Evolutionary conservation across 192 early-diverging fungal genomes (phyloP), one percentile per base, ranked within the genome.

Genomic region (Coemansia brasiliensis): DNA sequence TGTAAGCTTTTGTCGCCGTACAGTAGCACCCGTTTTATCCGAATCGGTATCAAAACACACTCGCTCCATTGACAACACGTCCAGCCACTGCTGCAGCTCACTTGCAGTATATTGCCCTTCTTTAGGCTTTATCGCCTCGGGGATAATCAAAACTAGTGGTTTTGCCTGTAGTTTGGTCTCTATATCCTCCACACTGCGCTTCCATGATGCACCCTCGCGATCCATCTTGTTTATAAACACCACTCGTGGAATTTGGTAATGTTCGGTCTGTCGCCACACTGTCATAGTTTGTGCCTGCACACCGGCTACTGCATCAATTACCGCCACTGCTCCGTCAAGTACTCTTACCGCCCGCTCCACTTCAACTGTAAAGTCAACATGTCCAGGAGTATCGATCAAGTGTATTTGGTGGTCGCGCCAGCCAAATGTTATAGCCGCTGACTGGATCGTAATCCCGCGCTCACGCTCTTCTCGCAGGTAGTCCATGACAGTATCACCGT

Each of bases 201-300:
- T 21, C 63, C 57, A 82, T 43, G 44, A 44, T 0, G 76, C 74
- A 3, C 91, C 90, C 4, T 93, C 96, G 3, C 96, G 80, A 63
- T 98, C 96, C 89, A 98, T 90, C 61, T 98, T 98, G 80, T 98
- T 98, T n/a, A 96, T 84, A 82, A 91, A 94, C 1, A 87, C 85
- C 15, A 98, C 78, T 0, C 93, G 84, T 2, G 96, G 93, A 1
- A 96, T 83, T 0, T 68, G 59, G 57, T 95, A 94, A 11, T 87
- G 72, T 55, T 86, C 83, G 46, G 94, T 92, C 69, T 98, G 96
- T 18, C 69, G 52, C 93, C 93, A 95, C 24, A 96, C 95, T 0
- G 88, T 94, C 64, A 91, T 88, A n/a, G 96, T 98, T 69, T 98
- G 96, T 6, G 96, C 96, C 63, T 98, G 93, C 5, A 98, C 96